Base-by-base conservation (phyloP, 2,329 filamentous ascomycete species). In the Aspergillus sojae region DNA sequence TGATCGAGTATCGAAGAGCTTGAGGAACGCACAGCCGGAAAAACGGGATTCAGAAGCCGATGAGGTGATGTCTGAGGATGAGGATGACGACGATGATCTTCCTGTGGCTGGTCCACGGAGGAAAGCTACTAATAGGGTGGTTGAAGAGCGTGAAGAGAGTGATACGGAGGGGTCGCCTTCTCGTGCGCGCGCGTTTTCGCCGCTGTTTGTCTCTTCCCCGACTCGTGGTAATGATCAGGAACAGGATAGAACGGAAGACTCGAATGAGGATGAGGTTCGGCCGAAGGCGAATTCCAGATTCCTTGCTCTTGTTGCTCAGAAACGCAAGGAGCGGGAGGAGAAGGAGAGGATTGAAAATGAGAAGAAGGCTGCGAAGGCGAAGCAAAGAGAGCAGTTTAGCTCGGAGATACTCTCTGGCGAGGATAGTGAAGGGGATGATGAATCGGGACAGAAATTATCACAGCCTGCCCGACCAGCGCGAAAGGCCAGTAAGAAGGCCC, bases 401-500 rank as follows among this genome's bases (percentile, higher is more conserved):
- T 76, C 77, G 3, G 75, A 81, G 55, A 81, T 82, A 28, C 74
- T 80, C 54, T 77, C 80, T n/a, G 82, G 79, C 79, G 78, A 84
- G n/a, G 84, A 84, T 9, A 84, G 84, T 58, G 86, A 84, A 52
- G 85, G 87, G 43, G 83, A 85, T 2, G 88, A 90, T 63, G 88
- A 88, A 39, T 88, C 88, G 30, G 89, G 85, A n/a, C 83, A 82
- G 50, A 87, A 83, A 65, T 80, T 95, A 52, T 91, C 90, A 0
- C 91, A 94, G 72, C 82, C 86, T 45, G 83, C 85, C 30, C 88
- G 90, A 4, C 89, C 93, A 5, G 68, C 76, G 2, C 87, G 95
- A 14, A 96, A 95, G 75, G 94, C 95, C 0, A 94, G 94, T 81
- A 98, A 94, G 81, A 97, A 93, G 79, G 95, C 95, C 0, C 77